phyloP scores from a whole-genome alignment of 768 basidiomycete species.

The Steccherinum ochraceum region DNA sequence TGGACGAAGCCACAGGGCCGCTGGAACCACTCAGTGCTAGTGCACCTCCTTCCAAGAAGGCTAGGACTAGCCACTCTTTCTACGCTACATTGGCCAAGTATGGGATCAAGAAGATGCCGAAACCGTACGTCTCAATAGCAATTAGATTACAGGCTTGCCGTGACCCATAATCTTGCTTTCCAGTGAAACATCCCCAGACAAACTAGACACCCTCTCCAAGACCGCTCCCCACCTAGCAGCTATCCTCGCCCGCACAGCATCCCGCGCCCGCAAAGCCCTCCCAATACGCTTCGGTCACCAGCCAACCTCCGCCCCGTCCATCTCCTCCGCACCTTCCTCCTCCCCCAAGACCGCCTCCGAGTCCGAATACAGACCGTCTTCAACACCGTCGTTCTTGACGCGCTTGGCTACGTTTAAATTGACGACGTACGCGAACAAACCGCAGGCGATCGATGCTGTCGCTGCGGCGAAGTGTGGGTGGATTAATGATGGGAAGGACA shows the following conservation, averaged over 20 bases:
- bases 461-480: conserved; percentile 80
- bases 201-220: conserved; percentile 36
- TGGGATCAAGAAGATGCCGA: conserved; percentile 51
- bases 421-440: conserved; percentile 76
- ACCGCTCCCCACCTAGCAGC: conserved; percentile 65
- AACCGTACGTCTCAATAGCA: conserved; percentile 16
- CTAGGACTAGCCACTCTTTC: conserved; percentile 47
- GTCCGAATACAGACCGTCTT: conserved; percentile 75
- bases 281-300: conserved; percentile 35
- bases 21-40: conserved; percentile 20
- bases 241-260: conserved; percentile 61
- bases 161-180: neutral
- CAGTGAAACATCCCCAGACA: neutral
- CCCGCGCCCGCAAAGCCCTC: conserved; percentile 44
- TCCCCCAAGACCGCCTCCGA: conserved; percentile 17
- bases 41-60: conserved; percentile 47
- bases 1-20: conserved; percentile 56
- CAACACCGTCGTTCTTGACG: conserved; percentile 62
- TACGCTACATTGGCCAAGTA: conserved; percentile 80
- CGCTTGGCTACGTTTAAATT: conserved; percentile 76
- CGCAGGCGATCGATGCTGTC: conserved; percentile 65
- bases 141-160: neutral
- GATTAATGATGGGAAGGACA: conserved; percentile 78
- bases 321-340: conserved; percentile 16
- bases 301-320: conserved; percentile 15